Evolutionary conservation across 106 monocot genomes (phyloP).

Genomic region (Gastrodia elata): DNA sequence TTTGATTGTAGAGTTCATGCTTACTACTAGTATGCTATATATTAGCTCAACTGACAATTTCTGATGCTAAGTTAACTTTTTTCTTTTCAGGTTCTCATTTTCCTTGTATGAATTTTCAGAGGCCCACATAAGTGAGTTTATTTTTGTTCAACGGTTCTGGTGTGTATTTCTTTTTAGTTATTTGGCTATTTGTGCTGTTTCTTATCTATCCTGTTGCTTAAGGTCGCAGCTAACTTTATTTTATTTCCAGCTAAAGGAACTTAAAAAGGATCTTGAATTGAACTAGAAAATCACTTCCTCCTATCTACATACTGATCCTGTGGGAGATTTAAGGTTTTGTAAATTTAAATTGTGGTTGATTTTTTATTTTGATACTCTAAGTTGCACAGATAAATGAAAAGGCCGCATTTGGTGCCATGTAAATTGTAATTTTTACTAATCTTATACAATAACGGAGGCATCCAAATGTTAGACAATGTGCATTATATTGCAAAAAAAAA

Average conservation of each 20-base stretch:
- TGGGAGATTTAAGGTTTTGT: slow-evolving; percentile 7
- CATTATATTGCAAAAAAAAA: not conserved
- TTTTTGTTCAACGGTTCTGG: slow-evolving; percentile 12
- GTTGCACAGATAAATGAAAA: slow-evolving; percentile 19
- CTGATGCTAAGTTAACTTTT: slow-evolving; percentile 13
- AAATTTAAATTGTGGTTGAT: not conserved
- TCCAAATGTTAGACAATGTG: not conserved
- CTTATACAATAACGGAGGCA: not conserved
- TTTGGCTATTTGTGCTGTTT: not conserved
- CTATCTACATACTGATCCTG: not conserved
- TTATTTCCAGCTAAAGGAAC: not conserved
- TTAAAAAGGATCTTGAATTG: not conserved
- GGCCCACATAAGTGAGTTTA: slow-evolving; percentile 37
- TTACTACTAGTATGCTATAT: not conserved
- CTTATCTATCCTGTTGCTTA: not conserved
- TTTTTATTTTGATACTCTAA: slow-evolving; percentile 6
- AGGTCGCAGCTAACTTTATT: not conserved
- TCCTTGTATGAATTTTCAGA: slow-evolving; percentile 63
- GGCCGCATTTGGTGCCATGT: slow-evolving; percentile 34
- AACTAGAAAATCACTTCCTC: not conserved
- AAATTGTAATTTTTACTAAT: slow-evolving; percentile 66
- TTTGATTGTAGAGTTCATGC: not conserved
- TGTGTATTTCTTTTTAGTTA: slow-evolving; percentile 2
- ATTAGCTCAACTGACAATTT: not conserved
- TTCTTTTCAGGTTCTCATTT: slow-evolving; percentile 25